These are phyloP conservation scores for Sclerotinia borealis DNA, from an alignment of 2,329 filamentous ascomycete species.

Conservation along the genomic window DNA sequence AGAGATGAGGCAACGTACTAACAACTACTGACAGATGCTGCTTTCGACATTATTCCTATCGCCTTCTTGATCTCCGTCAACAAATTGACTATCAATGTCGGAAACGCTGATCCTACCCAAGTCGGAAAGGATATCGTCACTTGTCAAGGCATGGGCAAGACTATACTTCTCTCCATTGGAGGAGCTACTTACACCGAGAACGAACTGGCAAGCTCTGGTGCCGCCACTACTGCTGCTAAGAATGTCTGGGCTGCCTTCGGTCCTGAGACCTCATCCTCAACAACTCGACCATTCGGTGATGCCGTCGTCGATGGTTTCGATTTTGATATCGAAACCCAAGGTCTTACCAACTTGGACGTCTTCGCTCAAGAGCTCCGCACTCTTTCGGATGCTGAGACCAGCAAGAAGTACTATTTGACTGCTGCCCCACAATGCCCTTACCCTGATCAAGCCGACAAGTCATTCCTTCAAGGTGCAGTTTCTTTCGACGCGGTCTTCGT, in stretches of 20 bases:
- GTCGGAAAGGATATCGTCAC: slow-evolving; percentile 11
- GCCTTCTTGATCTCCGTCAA: slow-evolving; percentile 8
- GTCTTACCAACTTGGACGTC: slow-evolving; percentile 1
- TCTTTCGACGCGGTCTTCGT: slow-evolving; percentile 35
- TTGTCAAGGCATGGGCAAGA: slow-evolving; percentile 44
- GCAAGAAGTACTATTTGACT: slow-evolving; percentile 51
- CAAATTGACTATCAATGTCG: slow-evolving; percentile 7
- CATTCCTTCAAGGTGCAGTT: slow-evolving; percentile 47
- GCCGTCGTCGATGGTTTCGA: slow-evolving; percentile 69
- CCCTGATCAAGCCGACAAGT: slow-evolving; percentile 52
- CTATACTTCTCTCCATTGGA: slow-evolving; percentile 65
- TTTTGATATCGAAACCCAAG: slow-evolving; percentile 44
- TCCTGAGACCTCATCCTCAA: slow-evolving; percentile 39
- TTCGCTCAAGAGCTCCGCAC: slow-evolving; percentile 32
- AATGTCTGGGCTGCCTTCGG: slow-evolving; percentile 68
- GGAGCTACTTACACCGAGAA: slow-evolving; percentile 65
- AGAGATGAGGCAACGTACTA: neutral
- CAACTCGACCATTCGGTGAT: slow-evolving; percentile 59
- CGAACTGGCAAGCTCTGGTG: slow-evolving; percentile 49
- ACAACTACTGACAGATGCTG: neutral
- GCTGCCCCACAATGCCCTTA: slow-evolving; percentile 62
- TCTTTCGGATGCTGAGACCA: slow-evolving; percentile 41
- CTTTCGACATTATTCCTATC: slow-evolving; percentile 4
- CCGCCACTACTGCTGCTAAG: slow-evolving; percentile 51
- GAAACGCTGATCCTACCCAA: slow-evolving; percentile 6